Evolutionary conservation across 2,329 filamentous ascomycete species (phyloP).

Genomic region (Aspergillus luchuensis): DNA sequence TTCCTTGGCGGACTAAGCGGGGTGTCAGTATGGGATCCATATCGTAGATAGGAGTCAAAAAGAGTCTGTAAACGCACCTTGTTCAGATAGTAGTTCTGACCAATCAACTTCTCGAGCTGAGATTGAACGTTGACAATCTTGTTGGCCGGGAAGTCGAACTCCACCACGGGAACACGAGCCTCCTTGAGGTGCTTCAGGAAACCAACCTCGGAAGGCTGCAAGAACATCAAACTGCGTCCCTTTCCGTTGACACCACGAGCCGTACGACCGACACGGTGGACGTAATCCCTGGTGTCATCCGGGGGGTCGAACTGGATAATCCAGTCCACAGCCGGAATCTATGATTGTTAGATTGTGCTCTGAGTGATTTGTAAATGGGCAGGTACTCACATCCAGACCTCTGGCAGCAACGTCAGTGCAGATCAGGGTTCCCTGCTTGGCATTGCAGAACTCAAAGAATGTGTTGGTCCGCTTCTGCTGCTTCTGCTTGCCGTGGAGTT

Average conservation of each 20-base stretch:
- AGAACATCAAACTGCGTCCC: constrained; percentile 87
- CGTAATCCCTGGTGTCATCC: constrained; percentile 87
- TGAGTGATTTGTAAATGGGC: neutral
- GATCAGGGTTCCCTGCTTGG: constrained; percentile 82
- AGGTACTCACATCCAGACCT: constrained; percentile 73
- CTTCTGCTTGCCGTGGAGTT: constrained; percentile 93
- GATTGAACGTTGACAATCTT: constrained; percentile 90
- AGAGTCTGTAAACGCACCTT: constrained; percentile 56
- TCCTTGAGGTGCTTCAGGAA: constrained; percentile 91
- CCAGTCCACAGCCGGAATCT: constrained; percentile 94
- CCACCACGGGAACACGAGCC: constrained; percentile 87
- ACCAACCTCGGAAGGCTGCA: constrained; percentile 87
- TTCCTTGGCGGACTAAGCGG: constrained; percentile 62
- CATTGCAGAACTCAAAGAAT: constrained; percentile 94
- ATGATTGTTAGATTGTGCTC: constrained; percentile 23
- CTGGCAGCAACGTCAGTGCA: constrained; percentile 96
- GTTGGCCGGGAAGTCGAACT: constrained; percentile 91
- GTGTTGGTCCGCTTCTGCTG: constrained; percentile 99
- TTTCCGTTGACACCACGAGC: constrained; percentile 81
- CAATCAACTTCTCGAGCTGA: constrained; percentile 91
- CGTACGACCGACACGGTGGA: constrained; percentile 93
- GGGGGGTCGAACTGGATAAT: constrained; percentile 95
- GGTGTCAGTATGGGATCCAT: constrained; percentile 4
- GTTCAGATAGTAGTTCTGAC: constrained; percentile 95
- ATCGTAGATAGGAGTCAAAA: neutral